phyloP scores from a whole-genome alignment of 176 grass and related monocot species.

The Avena sativa region DNA sequence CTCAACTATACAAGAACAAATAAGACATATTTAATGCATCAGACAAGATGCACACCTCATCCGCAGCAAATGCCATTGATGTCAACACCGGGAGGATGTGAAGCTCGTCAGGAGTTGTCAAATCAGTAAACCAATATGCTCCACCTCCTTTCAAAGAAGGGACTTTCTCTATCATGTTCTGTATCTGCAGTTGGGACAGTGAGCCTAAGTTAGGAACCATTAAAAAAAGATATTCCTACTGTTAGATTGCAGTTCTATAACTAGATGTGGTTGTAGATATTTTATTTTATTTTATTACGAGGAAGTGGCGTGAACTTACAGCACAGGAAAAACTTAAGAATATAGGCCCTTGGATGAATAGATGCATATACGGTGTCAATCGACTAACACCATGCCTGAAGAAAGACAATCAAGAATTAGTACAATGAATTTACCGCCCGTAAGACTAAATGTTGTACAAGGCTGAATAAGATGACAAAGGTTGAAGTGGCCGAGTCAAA shows the following conservation, averaged over 20 bases:
- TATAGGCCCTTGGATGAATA: slow-evolving; percentile 69
- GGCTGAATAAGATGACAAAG: neutral
- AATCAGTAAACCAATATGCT: slow-evolving; percentile 90
- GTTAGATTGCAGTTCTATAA: neutral
- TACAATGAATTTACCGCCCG: slow-evolving; percentile 9
- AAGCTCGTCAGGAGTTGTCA: slow-evolving; percentile 79
- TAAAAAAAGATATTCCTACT: slow-evolving; percentile 27
- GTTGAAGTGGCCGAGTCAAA: neutral
- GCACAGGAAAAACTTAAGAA: slow-evolving; percentile 85
- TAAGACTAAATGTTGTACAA: neutral
- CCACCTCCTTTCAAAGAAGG: slow-evolving; percentile 88
- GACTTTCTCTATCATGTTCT: slow-evolving; percentile 92
- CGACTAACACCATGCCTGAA: slow-evolving; percentile 75
- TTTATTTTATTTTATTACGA: slow-evolving; percentile 18
- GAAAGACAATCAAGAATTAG: slow-evolving; percentile 26
- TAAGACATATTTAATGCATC: neutral
- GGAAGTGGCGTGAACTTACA: slow-evolving; percentile 58
- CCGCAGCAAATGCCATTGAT: slow-evolving; percentile 61
- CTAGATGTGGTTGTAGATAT: neutral
- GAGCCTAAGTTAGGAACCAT: neutral
- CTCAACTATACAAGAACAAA: neutral
- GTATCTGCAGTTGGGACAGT: slow-evolving; percentile 61
- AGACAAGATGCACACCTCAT: slow-evolving; percentile 64
- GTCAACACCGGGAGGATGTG: slow-evolving; percentile 73
- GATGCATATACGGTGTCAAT: slow-evolving; percentile 68